Conservation (phyloP, 2,329 filamentous ascomycete genomes). For the Aspergillus ustus region DNA sequence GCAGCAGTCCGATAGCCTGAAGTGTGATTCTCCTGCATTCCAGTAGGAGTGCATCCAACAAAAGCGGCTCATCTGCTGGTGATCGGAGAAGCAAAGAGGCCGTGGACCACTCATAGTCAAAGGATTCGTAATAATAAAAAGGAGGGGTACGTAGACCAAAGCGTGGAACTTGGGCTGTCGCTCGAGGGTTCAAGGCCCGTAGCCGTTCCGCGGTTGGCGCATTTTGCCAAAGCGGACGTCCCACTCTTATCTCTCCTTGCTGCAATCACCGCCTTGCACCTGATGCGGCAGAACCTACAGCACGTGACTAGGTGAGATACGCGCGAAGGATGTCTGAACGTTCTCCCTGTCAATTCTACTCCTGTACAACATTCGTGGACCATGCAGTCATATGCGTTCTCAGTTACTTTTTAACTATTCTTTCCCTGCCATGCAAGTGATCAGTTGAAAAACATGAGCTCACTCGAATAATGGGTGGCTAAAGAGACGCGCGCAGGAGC, state of each 20-base stretch:
- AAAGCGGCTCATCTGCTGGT: background rate
- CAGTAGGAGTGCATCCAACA: no score
- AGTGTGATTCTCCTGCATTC: background rate
- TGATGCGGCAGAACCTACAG: background rate
- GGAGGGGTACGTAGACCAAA: no score
- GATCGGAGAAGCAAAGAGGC: background rate
- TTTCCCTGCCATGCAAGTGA: no score
- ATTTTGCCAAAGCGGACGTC: background rate
- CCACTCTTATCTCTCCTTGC: no score
- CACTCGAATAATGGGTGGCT: background rate
- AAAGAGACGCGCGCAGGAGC: background rate
- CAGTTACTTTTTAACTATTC: no score
- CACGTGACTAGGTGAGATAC: background rate
- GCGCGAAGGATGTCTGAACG: background rate
- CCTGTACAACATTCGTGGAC: background rate
- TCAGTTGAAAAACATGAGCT: background rate
- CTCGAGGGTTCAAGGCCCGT: background rate
- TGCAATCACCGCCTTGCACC: background rate
- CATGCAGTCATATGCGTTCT: background rate
- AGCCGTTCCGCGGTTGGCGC: background rate
- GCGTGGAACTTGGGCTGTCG: no score
- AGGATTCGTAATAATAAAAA: background rate
- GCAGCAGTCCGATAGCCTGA: background rate
- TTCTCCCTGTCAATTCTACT: background rate
- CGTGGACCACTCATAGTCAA: background rate